phyloP scores from a whole-genome alignment of 2,329 filamentous ascomycete species.

The Fusarium anguioides region DNA sequence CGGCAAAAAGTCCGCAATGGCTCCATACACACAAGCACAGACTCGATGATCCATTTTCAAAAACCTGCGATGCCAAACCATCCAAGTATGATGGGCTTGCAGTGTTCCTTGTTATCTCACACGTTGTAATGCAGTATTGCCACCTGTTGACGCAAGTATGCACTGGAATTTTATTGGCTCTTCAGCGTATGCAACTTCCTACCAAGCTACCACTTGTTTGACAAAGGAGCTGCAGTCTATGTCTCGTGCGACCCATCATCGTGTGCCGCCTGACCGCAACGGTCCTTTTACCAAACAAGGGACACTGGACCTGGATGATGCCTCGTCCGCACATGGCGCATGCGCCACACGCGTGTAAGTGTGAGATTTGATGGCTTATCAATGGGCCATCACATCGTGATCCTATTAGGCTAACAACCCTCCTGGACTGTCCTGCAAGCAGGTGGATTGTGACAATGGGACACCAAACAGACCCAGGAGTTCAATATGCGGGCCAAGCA shows the following conservation, averaged over 20 bases:
- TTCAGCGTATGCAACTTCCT: neutral
- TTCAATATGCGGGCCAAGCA: slow-evolving; percentile 8
- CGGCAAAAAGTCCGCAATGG: neutral
- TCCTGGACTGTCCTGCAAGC: neutral
- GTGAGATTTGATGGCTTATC: slow-evolving; percentile 6
- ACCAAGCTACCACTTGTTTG: neutral
- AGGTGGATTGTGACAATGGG: slow-evolving; percentile 1
- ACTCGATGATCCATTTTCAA: neutral
- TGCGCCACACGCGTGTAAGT: slow-evolving; percentile 30
- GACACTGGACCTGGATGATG: neutral
- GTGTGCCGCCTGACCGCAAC: slow-evolving; percentile 13
- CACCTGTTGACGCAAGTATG: slow-evolving; percentile 3
- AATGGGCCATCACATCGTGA: slow-evolving; percentile 2
- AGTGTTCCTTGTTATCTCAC: neutral
- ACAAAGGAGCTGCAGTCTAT: neutral
- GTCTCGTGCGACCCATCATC: slow-evolving; percentile 12
- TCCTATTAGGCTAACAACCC: neutral
- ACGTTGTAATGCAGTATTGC: slow-evolving; percentile 1
- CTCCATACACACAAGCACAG: neutral
- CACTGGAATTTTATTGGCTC: neutral
- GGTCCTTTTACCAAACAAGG: neutral
- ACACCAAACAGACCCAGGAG: neutral
- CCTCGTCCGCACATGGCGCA: slow-evolving; percentile 6
- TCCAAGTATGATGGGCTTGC: slow-evolving; percentile 5
- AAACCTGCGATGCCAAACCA: neutral